A percentile compares a stretch with the other conserved stretches of the same genome.
Conservation (phyloP, 495 filamentous ascomycete genomes). For the Daldinia vernicosa region DNA sequence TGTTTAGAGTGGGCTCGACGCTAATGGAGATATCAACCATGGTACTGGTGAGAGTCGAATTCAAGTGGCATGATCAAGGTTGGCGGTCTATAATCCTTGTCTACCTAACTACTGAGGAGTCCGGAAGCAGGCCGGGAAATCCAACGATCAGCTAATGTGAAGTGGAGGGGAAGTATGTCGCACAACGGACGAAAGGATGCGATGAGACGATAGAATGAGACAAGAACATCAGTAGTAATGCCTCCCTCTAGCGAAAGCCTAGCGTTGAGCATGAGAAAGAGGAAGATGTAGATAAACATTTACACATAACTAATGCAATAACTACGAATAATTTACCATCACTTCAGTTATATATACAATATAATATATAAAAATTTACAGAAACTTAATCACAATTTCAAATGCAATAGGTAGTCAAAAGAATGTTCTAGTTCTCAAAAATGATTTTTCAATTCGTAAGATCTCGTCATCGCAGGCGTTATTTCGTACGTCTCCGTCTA, state of each 20-base stretch:
- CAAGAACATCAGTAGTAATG: not conserved
- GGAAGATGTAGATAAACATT: not conserved
- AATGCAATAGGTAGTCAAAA: not conserved
- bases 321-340: not conserved
- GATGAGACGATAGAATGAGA: not conserved
- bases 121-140: not conserved
- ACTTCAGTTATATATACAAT: no score
- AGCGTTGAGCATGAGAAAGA: not conserved
- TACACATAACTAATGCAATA: not conserved
- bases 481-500: conserved; percentile 17
- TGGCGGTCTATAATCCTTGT: not conserved
- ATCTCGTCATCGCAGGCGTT: conserved; percentile 35
- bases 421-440: not conserved
- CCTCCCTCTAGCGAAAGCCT: not conserved
- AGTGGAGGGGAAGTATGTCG: not conserved
- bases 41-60: not conserved
- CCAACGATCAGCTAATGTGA: not conserved
- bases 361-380: not conserved
- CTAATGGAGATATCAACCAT: not conserved
- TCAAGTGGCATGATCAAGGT: not conserved
- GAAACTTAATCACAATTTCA: not conserved
- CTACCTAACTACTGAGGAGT: not conserved
- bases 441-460: conserved; percentile 26
- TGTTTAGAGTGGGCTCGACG: not conserved
- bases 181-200: not conserved